Base-by-base conservation (phyloP, 441 rosid genomes). In the Gossypium lobatum region DNA sequence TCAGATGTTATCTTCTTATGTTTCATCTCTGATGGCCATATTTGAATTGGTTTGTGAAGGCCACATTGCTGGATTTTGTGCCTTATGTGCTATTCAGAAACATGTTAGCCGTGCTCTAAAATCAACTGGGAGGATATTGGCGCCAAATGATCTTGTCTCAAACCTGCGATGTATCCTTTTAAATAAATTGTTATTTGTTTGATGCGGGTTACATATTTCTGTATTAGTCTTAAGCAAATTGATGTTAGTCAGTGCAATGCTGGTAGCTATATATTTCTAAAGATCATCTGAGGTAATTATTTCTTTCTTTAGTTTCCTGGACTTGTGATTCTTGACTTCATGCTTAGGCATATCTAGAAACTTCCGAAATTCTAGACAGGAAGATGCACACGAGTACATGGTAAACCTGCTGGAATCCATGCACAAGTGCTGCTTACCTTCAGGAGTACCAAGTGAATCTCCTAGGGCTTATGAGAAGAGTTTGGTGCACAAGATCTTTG, bases 351-450 rank as follows among this genome's bases (percentile, higher is more conserved):
- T 91, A 81, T 95, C 99, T 64, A 87, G 90, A 59, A 93, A 84
- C 81, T 93, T 95, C 76, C 84, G 93, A 75, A 93, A 78, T 64
- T 82, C 88, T 21, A 82, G 97, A 72, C 97, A 93, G 76, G 98
- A 95, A 82, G 98, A 95, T 80, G 99, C 99, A 0, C 99, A 95
- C 53, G 99, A 95, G 60, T 93, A 89, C 84, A 93, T 95, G 99
- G 95, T 95, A 73, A 93, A 81, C 84, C 82, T 95, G 81, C 86
- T 95, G 64, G 99, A 95, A 80, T 93, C 96, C 28, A 95, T 95
- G 98, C 98, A 95, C 79, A 95, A 88, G 78, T 95, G 99, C 76
- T 93, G 95, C 91, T 83, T 95, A 73, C 97, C 99, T 59, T 93
- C 93, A 23, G 98, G 99, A 77, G 96, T 95, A 72, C 95, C 93